Evolutionary conservation across 495 filamentous ascomycete genomes (phyloP), one percentile per base, ranked within the genome.

Genomic region (Lasiosphaeria ovina): DNA sequence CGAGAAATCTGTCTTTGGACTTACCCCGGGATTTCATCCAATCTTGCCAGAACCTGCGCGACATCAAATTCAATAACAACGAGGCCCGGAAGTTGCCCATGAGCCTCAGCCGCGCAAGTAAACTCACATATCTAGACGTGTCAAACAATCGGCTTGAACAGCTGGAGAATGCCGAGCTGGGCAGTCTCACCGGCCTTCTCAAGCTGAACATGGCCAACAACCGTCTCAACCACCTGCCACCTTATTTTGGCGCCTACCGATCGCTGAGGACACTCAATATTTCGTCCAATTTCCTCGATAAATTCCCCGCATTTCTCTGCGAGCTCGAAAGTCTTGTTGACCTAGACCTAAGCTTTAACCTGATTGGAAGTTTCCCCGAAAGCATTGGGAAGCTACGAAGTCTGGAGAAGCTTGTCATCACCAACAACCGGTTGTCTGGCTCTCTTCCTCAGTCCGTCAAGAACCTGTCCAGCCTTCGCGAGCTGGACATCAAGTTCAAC

Each of bases 21-120:
- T 85, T 99, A 12, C 94, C 94, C 1, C 91, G 90, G 68, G 94
- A 99, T 73, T 99, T 99, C 73, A 93, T 99, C 52, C 91, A 96
- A 68, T 86, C 89, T 47, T 99, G 95, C 72, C 85, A 85, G 52
- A 92, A 92, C 68, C 74, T 99, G 36, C 88, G 94, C 16, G 94
- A 99, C 68, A 94, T 99, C 78, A 95, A 93, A 64, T 99, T 86
- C 72, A 88, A 88, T 53, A 89, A 89, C 64, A 97, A 97, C 67
- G 94, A 99, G 65, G 91, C 92, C 4, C 87, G 88, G 70, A 85
- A 85, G 63, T 75, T 98, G n/a, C 94, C 94, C 2, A 77, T 85
- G 6, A 97, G 94, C 66, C 84, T 99, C 53, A 83, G 89, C 64
- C 78, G 90, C 58, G 95, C 95, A 31, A 88, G 79, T 62, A 85